Base-by-base conservation (phyloP, 75 land plant genomes). In the Cupressus sempervirens region DNA sequence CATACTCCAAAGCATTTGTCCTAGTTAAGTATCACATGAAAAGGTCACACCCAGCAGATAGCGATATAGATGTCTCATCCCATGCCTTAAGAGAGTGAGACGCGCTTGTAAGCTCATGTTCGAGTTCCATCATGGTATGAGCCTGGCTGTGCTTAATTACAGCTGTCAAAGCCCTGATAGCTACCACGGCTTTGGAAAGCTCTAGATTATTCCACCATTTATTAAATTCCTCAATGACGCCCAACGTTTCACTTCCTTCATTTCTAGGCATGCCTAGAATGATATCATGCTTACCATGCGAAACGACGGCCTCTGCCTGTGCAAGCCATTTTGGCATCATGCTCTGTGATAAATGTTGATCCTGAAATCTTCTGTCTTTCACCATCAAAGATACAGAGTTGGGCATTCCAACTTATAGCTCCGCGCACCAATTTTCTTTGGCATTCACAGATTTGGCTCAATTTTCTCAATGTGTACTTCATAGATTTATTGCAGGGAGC, bases 121-220 rank as follows among this genome's bases (percentile, higher is more conserved):
- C 99, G 1, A 96, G 95, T 84, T 97, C 99, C 97, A 97, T 97
- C 98, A 97, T 96, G 76, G 99, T 97, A n/a, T 92, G 89, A 41
- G 98, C 98, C 87, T 93, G 85, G 83, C 98, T 97, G 20, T 86
- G 87, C 83, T 92, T 76, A 50, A 96, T 97, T 5, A 96, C 94
- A 11, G 99, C 86, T n/a, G 98, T 91, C 80, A 97, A 84, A 1
- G 99, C 99, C 87, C 92, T 93, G 76, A 97, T 97, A 12, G 99
- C 99, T 9, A 96, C 99, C 56, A 97, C 99, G 11, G 99, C 98
- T 88, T 95, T 98, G 12, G 99, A 96, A 84, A 97, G 93, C 83
- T 97, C 99, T 7, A 98, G 98, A 84, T 96, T 91, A 80, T 87
- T 91, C 77, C 98, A 81, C 99, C 99, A 97, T 84, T 82, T 86